phyloP scores from a whole-genome alignment of 148 eudicot species.

The Spergularia marina region DNA sequence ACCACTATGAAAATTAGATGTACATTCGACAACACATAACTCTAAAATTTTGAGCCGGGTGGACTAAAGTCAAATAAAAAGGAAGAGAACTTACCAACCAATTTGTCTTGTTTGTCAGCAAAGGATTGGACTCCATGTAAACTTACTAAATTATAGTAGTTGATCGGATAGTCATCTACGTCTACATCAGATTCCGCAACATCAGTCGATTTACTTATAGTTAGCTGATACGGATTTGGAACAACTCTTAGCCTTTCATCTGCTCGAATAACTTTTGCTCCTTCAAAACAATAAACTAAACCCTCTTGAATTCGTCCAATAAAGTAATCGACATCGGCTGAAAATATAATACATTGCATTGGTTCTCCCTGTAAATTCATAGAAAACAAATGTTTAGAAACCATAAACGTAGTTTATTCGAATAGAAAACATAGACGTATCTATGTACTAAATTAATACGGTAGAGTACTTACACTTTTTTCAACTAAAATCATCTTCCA shows the following conservation, averaged over 20 bases:
- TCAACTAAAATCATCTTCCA: too few relatives aligned
- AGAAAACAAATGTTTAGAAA: not conserved
- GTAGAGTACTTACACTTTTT: too few relatives aligned
- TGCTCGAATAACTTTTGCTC: not conserved
- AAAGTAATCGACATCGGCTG: not conserved
- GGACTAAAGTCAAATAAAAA: too few relatives aligned
- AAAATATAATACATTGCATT: not conserved
- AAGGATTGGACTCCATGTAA: not conserved
- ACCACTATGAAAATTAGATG: not conserved
- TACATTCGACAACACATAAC: too few relatives aligned
- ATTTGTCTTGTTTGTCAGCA: not conserved
- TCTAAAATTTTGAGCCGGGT: too few relatives aligned
- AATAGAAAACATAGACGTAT: too few relatives aligned
- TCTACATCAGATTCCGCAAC: not conserved
- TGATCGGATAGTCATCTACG: not conserved
- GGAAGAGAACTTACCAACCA: not conserved
- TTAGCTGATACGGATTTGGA: not conserved
- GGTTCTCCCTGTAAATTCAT: not conserved
- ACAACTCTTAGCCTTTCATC: not conserved
- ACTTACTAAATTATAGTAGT: not conserved
- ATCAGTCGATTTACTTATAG: not conserved
- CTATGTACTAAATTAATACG: too few relatives aligned
- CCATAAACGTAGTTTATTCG: too few relatives aligned
- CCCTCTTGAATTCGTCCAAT: not conserved
- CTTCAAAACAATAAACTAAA: not conserved